phyloP scores from a whole-genome alignment of 495 filamentous ascomycete genomes.

The Talaromyces borbonicus region DNA sequence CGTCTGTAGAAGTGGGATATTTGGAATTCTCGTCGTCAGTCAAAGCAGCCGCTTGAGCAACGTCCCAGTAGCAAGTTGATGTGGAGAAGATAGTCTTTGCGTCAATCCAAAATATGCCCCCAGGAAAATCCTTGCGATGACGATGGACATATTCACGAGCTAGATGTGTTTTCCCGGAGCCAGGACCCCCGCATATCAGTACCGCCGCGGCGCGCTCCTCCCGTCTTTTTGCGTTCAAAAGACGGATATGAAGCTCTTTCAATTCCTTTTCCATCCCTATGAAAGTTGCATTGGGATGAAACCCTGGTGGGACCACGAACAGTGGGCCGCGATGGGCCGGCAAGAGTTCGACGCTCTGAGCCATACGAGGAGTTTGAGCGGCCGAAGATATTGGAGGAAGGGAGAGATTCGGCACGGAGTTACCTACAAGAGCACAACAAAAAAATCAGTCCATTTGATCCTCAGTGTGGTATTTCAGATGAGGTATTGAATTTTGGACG shows the following conservation, averaged over 20 bases:
- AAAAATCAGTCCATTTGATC: slow-evolving; percentile 1
- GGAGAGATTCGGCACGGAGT: slow-evolving; percentile 4
- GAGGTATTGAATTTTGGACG: slow-evolving; percentile 9
- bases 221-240: slow-evolving; percentile 54
- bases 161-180: slow-evolving; percentile 74
- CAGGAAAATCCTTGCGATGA: slow-evolving; percentile 54
- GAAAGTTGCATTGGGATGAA: slow-evolving; percentile 70
- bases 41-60: slow-evolving; percentile 56
- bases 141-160: slow-evolving; percentile 70
- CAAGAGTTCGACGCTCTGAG: slow-evolving; percentile 4
- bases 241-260: slow-evolving; percentile 53
- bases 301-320: slow-evolving; percentile 64
- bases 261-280: slow-evolving; percentile 65
- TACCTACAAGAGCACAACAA: slow-evolving; percentile 8
- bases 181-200: slow-evolving; percentile 63
- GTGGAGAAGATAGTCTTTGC: slow-evolving; percentile 55
- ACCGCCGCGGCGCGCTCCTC: slow-evolving; percentile 56
- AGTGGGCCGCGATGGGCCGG: slow-evolving; percentile 16
- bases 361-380: slow-evolving; percentile 6
- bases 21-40: slow-evolving; percentile 18
- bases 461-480: slow-evolving; percentile 10
- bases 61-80: slow-evolving; percentile 63
- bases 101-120: slow-evolving; percentile 74
- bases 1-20: slow-evolving; percentile 30
- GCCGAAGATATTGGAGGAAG: not conserved